Base-by-base conservation (phyloP, 78 protist genomes). In the Polysphondylium violaceum region DNA sequence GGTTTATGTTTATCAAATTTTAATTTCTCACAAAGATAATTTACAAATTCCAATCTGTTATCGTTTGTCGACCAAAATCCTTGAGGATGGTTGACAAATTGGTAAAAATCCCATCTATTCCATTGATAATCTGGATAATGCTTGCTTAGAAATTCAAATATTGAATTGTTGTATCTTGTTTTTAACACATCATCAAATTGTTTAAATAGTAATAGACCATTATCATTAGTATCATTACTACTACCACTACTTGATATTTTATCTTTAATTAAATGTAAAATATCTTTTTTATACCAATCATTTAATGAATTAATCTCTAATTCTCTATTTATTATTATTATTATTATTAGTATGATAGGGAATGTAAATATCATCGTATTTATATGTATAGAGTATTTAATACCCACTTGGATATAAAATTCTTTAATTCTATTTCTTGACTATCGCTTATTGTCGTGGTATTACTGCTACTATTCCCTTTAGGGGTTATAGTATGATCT, bases 271-370 rank as follows among this genome's bases (percentile, higher is more conserved):
- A 64, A 19, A 14, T 29, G 36, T 2, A 21, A 31, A 14, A 59
- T 59, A 27, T 59, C 29, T n/a, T 31, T 3, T 27, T 64, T 64
- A 36, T 64, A n/a, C 72, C 72, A 64, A 64, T 64, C 27, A 64
- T 64, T n/a, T 64, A 64, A 64, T 35, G n/a, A 25, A 31, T 14
- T 64, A 35, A 64, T 64, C 3, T 11, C 25, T 5, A 64, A 64
- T 64, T 64, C 47, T 14, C 72, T 64, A 38, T 58, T 9, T 58
- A 21, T n/a, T n/a, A 21, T 58, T n/a, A 1, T 58, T 2, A 50
- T 2, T 19, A 50, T 50, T 1, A n/a, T n/a, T n/a, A n/a, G n/a
- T n/a, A n/a, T n/a, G n/a, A n/a, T n/a, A n/a, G n/a, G n/a, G n/a
- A n/a, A n/a, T n/a, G n/a, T n/a, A n/a, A n/a, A n/a, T n/a, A n/a